Conservation (phyloP, 2,329 filamentous ascomycete species). For the Beauveria sp. region DNA sequence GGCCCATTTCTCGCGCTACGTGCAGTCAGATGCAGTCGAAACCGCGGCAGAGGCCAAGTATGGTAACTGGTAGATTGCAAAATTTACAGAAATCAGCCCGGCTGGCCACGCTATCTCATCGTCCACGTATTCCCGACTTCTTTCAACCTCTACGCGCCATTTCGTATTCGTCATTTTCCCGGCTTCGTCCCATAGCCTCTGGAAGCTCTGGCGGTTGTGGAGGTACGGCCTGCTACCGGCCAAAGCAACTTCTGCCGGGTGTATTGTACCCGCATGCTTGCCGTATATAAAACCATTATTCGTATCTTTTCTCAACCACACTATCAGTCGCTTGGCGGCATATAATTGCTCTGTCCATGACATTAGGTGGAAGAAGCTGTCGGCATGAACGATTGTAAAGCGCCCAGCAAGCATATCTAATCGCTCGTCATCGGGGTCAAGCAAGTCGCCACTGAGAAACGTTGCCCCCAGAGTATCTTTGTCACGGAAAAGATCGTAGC, state of each 20-base stretch:
- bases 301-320: conserved; percentile 36
- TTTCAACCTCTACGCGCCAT: conserved; percentile 40
- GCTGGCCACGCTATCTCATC: neutral
- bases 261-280: conserved; percentile 37
- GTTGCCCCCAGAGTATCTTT: conserved; percentile 35
- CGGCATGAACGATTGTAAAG: conserved; percentile 41
- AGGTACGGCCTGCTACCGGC: conserved; percentile 30
- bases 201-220: conserved; percentile 43
- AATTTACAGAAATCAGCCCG: conserved; percentile 2
- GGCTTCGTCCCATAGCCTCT: conserved; percentile 46
- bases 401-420: conserved; percentile 29
- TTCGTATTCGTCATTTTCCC: conserved; percentile 38
- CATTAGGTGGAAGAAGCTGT: conserved; percentile 44
- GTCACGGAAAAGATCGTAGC: conserved; percentile 59
- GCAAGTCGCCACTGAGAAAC: conserved; percentile 45
- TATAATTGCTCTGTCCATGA: conserved; percentile 38
- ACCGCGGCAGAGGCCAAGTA: neutral
- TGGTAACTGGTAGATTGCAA: conserved; percentile 10
- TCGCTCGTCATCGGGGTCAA: conserved; percentile 31
- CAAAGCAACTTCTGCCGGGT: conserved; percentile 18
- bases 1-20: too few relatives aligned
- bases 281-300: conserved; percentile 42
- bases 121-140: neutral
- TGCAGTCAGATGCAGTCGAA: neutral
- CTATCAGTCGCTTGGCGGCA: conserved; percentile 35